phyloP scores from a whole-genome alignment of 371 early-diverging fungal species.

The Apophysomyces ossiformis region DNA sequence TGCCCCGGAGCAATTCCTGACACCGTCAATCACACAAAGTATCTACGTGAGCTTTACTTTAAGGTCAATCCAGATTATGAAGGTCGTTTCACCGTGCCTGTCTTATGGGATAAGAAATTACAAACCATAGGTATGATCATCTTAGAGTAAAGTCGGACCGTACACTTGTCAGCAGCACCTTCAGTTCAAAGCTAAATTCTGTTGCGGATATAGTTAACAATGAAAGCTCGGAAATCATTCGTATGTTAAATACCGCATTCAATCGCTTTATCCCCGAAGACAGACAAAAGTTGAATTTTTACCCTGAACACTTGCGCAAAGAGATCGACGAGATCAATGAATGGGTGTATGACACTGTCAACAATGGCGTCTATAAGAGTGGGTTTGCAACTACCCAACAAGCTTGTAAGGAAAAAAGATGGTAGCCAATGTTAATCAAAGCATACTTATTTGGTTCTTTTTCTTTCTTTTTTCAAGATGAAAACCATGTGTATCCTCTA shows the following conservation, averaged over 20 bases:
- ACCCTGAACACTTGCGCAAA: conserved; percentile 73
- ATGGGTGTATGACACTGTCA: conserved; percentile 89
- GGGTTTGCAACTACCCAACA: conserved; percentile 93
- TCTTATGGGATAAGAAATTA: conserved; percentile 91
- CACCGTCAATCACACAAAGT: conserved; percentile 70
- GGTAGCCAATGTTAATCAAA: too few relatives aligned
- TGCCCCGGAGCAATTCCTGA: conserved; percentile 84
- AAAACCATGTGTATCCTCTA: conserved; percentile 70
- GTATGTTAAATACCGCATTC: conserved; percentile 91
- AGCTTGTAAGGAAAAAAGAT: conserved; percentile 58
- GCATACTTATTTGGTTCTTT: too few relatives aligned
- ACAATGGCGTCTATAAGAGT: conserved; percentile 87
- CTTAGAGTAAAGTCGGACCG: not conserved
- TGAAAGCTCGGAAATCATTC: conserved; percentile 94
- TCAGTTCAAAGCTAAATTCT: not conserved
- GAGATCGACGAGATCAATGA: conserved; percentile 88
- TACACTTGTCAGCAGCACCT: not conserved
- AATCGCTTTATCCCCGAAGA: conserved; percentile 71
- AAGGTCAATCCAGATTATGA: conserved; percentile 81
- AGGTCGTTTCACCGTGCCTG: conserved; percentile 88
- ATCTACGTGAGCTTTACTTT: conserved; percentile 87
- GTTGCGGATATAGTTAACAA: conserved; percentile 78
- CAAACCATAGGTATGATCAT: conserved; percentile 75
- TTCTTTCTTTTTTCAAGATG: conserved; percentile 43
- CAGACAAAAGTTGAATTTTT: conserved; percentile 69